Percentiles rank a stretch among this genome's conserved stretches.
Conservation (phyloP, 441 rosid genomes). For the Dalechampia spathulata region DNA sequence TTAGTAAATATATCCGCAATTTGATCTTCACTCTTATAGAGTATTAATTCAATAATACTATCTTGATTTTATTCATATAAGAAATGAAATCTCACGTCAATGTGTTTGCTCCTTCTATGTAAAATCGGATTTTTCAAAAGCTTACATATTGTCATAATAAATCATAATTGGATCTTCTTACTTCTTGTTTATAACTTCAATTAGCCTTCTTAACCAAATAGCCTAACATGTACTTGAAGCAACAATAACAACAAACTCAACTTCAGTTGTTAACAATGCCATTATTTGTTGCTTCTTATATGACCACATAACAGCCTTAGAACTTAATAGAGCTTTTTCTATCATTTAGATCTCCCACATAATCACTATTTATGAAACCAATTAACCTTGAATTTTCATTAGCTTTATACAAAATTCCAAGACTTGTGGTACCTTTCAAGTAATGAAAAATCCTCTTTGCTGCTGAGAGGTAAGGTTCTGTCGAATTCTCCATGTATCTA, state of each 20-base stretch:
- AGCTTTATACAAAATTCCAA: background rate
- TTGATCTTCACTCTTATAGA: background rate
- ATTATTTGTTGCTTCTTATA: background rate
- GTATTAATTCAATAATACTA: background rate
- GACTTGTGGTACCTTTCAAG: background rate
- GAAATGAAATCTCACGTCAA: too few species aligned
- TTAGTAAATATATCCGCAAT: background rate
- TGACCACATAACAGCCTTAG: background rate
- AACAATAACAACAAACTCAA: background rate
- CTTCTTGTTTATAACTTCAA: background rate
- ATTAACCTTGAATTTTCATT: background rate
- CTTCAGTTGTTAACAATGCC: background rate
- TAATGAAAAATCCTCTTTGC: background rate
- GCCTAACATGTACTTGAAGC: background rate
- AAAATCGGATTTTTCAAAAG: too few species aligned
- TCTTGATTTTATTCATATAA: background rate
- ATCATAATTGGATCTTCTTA: background rate
- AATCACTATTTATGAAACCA: background rate
- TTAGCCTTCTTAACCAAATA: background rate
- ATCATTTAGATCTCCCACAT: background rate
- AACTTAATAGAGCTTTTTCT: background rate
- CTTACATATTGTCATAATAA: too few species aligned
- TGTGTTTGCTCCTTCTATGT: too few species aligned
- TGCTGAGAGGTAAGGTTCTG: background rate
- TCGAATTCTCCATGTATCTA: background rate